phyloP scores from a whole-genome alignment of 768 basidiomycete species.

The Mycena rebaudengoi region DNA sequence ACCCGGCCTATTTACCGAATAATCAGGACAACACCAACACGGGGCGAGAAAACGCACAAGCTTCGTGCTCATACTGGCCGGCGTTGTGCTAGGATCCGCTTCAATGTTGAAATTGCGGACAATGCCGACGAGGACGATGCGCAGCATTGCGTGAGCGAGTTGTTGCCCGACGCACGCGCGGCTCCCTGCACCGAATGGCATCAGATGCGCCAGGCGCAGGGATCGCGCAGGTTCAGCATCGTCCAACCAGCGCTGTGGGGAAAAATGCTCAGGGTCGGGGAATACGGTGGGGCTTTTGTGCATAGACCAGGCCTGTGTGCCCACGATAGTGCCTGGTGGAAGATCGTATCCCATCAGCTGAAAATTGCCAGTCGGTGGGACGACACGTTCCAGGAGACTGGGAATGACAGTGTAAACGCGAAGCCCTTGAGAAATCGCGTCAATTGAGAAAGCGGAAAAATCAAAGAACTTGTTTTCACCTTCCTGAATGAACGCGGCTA shows the following conservation, averaged over 20 bases:
- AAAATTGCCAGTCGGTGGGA: conserved; percentile 71
- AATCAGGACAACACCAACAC: background rate
- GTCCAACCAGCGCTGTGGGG: conserved; percentile 80
- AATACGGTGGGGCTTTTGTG: conserved; percentile 76
- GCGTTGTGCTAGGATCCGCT: conserved; percentile 71
- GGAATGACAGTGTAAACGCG: conserved; percentile 75
- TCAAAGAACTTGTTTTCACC: conserved; percentile 55
- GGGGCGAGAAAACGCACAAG: conserved; percentile 62
- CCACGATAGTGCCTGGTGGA: conserved; percentile 78
- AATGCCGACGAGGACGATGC: conserved; percentile 63
- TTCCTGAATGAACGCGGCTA: conserved; percentile 66
- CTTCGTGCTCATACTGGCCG: conserved; percentile 80
- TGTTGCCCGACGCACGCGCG: conserved; percentile 81
- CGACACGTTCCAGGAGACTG: conserved; percentile 78
- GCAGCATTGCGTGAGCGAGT: conserved; percentile 73
- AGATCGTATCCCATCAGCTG: conserved; percentile 81
- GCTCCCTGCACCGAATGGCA: conserved; percentile 81
- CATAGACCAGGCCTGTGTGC: conserved; percentile 86
- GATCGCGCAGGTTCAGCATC: conserved; percentile 49
- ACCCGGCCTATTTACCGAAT: conserved; percentile 65
- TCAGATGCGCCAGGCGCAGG: conserved; percentile 71
- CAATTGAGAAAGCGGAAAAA: background rate
- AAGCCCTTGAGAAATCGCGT: conserved; percentile 53
- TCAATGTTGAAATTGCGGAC: conserved; percentile 71
- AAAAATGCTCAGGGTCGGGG: conserved; percentile 75